A percentile compares a stretch with the other conserved stretches of the same genome.
phyloP scores from a whole-genome alignment of 768 basidiomycete species.

The Mycena filopes region DNA sequence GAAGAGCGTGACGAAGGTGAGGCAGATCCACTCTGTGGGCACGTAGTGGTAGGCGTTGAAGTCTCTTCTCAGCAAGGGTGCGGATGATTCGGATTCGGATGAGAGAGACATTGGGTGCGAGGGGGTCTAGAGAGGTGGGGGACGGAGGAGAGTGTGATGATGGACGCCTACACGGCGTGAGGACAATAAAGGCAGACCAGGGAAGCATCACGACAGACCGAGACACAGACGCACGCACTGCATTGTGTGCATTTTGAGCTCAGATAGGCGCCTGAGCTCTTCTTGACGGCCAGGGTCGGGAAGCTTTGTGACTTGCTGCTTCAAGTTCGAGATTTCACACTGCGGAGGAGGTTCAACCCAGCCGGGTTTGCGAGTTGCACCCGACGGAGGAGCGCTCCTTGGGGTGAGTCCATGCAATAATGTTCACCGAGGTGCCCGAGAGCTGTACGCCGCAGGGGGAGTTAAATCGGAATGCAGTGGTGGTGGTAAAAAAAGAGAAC shows the following conservation, averaged over 20 bases:
- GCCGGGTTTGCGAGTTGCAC: neutral
- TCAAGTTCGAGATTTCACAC: too few relatives aligned
- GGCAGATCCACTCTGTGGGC: slow-evolving; percentile 49
- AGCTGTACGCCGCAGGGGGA: neutral
- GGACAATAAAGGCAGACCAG: neutral
- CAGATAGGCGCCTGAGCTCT: too few relatives aligned
- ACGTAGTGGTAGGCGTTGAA: slow-evolving; percentile 47
- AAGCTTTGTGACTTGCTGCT: too few relatives aligned
- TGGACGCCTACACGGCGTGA: neutral
- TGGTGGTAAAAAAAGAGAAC: neutral
- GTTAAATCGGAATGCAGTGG: neutral
- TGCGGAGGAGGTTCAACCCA: too few relatives aligned
- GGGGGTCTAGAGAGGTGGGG: too few relatives aligned
- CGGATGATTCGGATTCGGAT: too few relatives aligned
- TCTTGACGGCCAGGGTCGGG: too few relatives aligned
- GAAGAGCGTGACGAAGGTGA: slow-evolving; percentile 49
- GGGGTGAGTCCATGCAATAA: neutral
- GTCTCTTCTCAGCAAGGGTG: neutral
- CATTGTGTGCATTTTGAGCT: too few relatives aligned
- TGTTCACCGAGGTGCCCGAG: slow-evolving; percentile 3
- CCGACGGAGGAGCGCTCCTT: neutral
- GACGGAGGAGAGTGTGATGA: neutral
- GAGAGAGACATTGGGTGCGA: slow-evolving; percentile 4
- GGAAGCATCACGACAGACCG: too few relatives aligned
- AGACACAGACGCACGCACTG: too few relatives aligned